phyloP scores from a whole-genome alignment of 768 basidiomycete species.

The Boletus subparvulus region DNA sequence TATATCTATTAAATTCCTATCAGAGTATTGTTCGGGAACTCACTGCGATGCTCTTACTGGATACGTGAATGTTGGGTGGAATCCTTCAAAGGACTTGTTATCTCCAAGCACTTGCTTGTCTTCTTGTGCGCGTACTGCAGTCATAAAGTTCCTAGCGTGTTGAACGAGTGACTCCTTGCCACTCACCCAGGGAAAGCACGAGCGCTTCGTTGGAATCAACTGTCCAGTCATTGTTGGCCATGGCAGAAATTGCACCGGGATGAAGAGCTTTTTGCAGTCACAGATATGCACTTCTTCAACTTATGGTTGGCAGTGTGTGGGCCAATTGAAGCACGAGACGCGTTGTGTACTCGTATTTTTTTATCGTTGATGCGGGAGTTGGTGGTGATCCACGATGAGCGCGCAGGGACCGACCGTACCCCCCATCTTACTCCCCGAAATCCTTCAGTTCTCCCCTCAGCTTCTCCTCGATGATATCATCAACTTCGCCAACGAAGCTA shows the following conservation, averaged over 20 bases:
- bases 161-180: background rate
- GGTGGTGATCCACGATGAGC: slow-evolving; percentile 20
- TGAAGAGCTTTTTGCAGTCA: background rate
- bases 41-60: slow-evolving; percentile 57
- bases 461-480: slow-evolving; percentile 84
- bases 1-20: slow-evolving; percentile 60
- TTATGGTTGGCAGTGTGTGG: background rate
- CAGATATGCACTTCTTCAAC: background rate
- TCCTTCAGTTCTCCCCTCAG: slow-evolving; percentile 83
- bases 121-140: slow-evolving; percentile 63
- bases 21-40: background rate
- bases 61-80: slow-evolving; percentile 92
- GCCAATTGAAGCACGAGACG: slow-evolving; percentile 12
- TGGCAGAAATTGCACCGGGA: background rate
- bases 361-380: background rate
- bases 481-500: slow-evolving; percentile 76
- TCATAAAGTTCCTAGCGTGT: background rate
- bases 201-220: slow-evolving; percentile 77
- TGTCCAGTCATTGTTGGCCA: slow-evolving; percentile 60
- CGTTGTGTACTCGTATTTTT: slow-evolving; percentile 31
- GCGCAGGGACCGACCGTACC: slow-evolving; percentile 30
- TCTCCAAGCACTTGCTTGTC: slow-evolving; percentile 59
- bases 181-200: slow-evolving; percentile 67
- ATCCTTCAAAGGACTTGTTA: slow-evolving; percentile 61
- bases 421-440: slow-evolving; percentile 40